These are phyloP conservation scores for Taiozyma sp. DNA, from an alignment of 1,139 yeast genomes.

Conservation along the genomic window DNA sequence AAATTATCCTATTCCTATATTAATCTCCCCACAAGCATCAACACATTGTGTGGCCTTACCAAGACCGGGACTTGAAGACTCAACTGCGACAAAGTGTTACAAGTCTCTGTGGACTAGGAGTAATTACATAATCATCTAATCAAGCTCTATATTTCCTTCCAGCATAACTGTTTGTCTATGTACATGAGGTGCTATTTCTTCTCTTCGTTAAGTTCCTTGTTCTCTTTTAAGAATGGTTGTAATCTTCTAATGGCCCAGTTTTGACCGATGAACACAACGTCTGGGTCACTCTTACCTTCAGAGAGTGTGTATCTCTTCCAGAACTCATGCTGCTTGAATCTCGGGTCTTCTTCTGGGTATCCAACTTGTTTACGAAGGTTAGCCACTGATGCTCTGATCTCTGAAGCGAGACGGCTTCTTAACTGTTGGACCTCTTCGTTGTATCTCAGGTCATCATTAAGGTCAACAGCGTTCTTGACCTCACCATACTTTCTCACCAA, in stretches of 20 bases:
- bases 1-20: background rate
- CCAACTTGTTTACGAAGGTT: conserved; percentile 50
- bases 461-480: conserved; percentile 45
- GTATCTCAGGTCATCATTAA: conserved; percentile 52
- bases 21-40: background rate
- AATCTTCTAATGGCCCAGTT: conserved; percentile 76
- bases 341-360: conserved; percentile 50
- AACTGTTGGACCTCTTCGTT: conserved; percentile 60
- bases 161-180: background rate
- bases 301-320: conserved; percentile 63
- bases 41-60: background rate
- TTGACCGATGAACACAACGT: conserved; percentile 61
- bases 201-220: conserved; percentile 17
- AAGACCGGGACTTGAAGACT: background rate
- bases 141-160: background rate
- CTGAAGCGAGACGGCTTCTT: conserved; percentile 66
- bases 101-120: background rate
- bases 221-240: conserved; percentile 45
- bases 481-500: conserved; percentile 51
- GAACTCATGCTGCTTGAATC: conserved; percentile 62
- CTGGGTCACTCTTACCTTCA: conserved; percentile 65
- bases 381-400: conserved; percentile 58
- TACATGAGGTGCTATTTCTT: background rate
- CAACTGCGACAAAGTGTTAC: background rate
- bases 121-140: background rate